These are phyloP conservation scores for Heterobasidion parviporum DNA, from an alignment of 1,284 basidiomycete genomes.

Conservation along the genomic window DNA sequence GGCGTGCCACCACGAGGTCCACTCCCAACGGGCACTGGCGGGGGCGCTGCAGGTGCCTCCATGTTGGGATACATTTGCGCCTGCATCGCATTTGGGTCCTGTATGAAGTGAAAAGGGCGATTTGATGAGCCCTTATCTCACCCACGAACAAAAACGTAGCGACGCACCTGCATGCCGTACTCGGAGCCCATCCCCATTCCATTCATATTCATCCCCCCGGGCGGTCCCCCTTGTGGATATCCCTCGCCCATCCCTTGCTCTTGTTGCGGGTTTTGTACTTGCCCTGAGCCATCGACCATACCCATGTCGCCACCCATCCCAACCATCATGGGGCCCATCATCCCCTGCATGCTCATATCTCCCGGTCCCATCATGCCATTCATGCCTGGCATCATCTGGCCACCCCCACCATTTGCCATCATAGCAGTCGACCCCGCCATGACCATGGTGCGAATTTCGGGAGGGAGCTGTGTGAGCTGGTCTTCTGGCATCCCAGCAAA, in stretches of 20 bases:
- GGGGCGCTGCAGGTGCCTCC: constrained; percentile 21
- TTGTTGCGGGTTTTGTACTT: constrained; percentile 34
- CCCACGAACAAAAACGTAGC: not conserved
- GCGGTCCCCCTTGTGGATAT: constrained; percentile 13
- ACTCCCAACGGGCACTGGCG: constrained; percentile 20
- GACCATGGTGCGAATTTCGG: constrained; percentile 76
- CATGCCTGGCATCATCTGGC: constrained; percentile 51
- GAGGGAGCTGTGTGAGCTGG: constrained; percentile 63
- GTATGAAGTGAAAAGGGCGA: not conserved
- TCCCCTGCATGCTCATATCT: constrained; percentile 32
- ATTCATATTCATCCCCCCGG: constrained; percentile 41
- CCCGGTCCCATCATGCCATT: constrained; percentile 38
- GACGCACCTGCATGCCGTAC: constrained; percentile 34
- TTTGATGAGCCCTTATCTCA: constrained; percentile 7
- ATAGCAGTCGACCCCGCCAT: constrained; percentile 68
- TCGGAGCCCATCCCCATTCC: constrained; percentile 41
- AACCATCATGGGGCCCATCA: constrained; percentile 30
- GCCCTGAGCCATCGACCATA: constrained; percentile 23
- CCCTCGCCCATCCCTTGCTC: constrained; percentile 26
- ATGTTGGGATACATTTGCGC: constrained; percentile 44
- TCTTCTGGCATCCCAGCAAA: constrained; percentile 78
- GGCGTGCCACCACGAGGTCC: constrained; percentile 17
- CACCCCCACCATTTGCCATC: constrained; percentile 53
- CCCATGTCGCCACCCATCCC: constrained; percentile 15
- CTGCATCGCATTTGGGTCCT: constrained; percentile 23